These are phyloP conservation scores for Malania oleifera DNA, from an alignment of 164 flowering plant genomes.

Conservation along the genomic window DNA sequence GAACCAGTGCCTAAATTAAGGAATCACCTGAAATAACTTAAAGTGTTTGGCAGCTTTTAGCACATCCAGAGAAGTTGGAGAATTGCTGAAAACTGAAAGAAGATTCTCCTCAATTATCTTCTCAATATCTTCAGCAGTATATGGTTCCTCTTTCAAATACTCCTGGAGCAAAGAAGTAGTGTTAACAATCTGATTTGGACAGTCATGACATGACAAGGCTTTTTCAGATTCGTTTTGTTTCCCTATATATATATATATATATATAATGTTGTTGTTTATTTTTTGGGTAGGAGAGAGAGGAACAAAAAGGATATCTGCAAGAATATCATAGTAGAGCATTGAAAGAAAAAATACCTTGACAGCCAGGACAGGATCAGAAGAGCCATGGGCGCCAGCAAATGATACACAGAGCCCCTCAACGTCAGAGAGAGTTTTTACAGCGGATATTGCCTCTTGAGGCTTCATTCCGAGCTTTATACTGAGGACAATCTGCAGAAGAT, in stretches of 20 bases:
- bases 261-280: no score
- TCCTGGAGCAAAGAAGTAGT: slow-evolving; percentile 38
- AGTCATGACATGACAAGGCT: no score
- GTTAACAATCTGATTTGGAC: neutral
- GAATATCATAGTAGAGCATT: no score
- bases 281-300: neutral
- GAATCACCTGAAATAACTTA: slow-evolving; percentile 74
- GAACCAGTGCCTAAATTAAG: neutral
- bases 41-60: slow-evolving; percentile 73
- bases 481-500: slow-evolving; percentile 65
- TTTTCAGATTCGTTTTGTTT: no score
- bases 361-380: slow-evolving; percentile 78
- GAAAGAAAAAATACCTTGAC: slow-evolving; percentile 55
- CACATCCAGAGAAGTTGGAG: slow-evolving; percentile 75
- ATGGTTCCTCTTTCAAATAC: slow-evolving; percentile 72
- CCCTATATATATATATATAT: no score
- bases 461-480: slow-evolving; percentile 88
- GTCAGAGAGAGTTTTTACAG: slow-evolving; percentile 87
- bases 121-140: slow-evolving; percentile 75
- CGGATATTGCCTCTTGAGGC: slow-evolving; percentile 65
- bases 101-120: slow-evolving; percentile 55
- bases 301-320: neutral
- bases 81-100: slow-evolving; percentile 42
- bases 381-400: slow-evolving; percentile 60
- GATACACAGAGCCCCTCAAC: slow-evolving; percentile 83